Evolutionary conservation across 192 early-diverging fungal genomes (phyloP).

Genomic region (Umbelopsis ramanniana): DNA sequence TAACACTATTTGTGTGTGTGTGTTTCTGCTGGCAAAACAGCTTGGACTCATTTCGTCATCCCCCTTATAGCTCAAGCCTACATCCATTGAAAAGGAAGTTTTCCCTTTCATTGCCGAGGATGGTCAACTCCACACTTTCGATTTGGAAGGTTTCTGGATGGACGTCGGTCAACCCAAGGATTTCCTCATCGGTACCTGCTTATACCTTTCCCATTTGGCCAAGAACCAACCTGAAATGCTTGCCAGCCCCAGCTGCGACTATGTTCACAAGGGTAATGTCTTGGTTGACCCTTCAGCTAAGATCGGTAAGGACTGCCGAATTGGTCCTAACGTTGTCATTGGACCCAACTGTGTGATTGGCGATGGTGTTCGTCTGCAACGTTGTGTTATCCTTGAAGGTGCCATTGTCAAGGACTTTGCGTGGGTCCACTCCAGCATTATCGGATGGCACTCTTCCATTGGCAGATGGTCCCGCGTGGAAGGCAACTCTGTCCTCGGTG

Average conservation of each 20-base stretch:
- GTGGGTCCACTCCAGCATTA: conserved; percentile 88
- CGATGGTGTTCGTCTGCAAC: conserved; percentile 91
- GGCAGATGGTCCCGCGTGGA: conserved; percentile 96
- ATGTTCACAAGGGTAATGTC: conserved; percentile 86
- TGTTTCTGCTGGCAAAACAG: no score
- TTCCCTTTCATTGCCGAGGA: conserved; percentile 94
- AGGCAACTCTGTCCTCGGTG: conserved; percentile 91
- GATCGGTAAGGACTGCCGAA: conserved; percentile 95
- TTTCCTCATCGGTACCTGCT: conserved; percentile 91
- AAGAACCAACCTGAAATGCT: conserved; percentile 77
- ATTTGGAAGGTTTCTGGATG: conserved; percentile 98
- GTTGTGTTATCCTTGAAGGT: conserved; percentile 87
- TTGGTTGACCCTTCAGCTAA: conserved; percentile 89
- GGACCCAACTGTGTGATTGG: conserved; percentile 91
- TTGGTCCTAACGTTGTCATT: conserved; percentile 97
- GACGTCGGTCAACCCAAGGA: conserved; percentile 99
- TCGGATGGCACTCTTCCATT: conserved; percentile 96
- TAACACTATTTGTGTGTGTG: neutral
- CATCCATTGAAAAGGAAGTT: conserved; percentile 97
- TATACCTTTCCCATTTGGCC: conserved; percentile 86
- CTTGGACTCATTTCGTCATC: neutral
- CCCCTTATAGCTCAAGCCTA: conserved; percentile 84
- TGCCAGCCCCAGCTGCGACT: conserved; percentile 68
- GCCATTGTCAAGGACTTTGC: conserved; percentile 86
- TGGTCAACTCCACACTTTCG: conserved; percentile 87